Base-by-base conservation (phyloP, 2,329 filamentous ascomycete genomes). In the Leptographium lundbergii region DNA sequence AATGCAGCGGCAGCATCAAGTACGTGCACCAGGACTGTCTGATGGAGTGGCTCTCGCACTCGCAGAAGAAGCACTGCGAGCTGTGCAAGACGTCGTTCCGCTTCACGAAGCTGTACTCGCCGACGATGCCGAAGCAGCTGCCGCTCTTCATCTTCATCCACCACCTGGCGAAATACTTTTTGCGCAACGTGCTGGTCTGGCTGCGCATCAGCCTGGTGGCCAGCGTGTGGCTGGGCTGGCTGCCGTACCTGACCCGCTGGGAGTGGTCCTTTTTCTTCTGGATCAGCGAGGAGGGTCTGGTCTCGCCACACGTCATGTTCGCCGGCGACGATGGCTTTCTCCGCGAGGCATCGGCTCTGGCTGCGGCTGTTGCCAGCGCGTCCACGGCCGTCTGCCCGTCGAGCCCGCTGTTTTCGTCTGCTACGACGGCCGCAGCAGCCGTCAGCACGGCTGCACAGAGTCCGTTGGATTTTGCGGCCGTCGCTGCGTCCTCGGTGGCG, bases 41-140 rank as follows among this genome's bases (percentile, higher is more conserved):
- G 73, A 96, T 99, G 87, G 91, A 97, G 73, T 99, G 94, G 94
- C 79, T 99, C 25, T 92, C 91, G 56, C 95, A 99, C 72, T 97
- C 94, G 1, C 91, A 99, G 71, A 99, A 99, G 81, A 97, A 97
- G 73, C 89, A 99, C 77, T 99, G 95, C 78, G 94, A 99, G 76
- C 85, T 99, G 42, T 99, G 94, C 84, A 99, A 99, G 76, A 99
- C 94, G 2, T 86, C 91, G 0, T 99, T 97, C 69, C 88, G 91
- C 61, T 99, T 99, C 76, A 99, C 94, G 57, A 99, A 99, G 73
- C 82, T 99, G 47, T 99, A 99, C 75, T 86, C 91, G 62, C 90
- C 91, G 4, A 82, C 91, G 68, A 99, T 99, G 94, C 95, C 94
- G 1, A 81, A 83, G 63, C 84, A 82, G 14, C 80, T 99, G 17